Conservation (phyloP, 306 rosid genomes). For the Benincasa hispida region DNA sequence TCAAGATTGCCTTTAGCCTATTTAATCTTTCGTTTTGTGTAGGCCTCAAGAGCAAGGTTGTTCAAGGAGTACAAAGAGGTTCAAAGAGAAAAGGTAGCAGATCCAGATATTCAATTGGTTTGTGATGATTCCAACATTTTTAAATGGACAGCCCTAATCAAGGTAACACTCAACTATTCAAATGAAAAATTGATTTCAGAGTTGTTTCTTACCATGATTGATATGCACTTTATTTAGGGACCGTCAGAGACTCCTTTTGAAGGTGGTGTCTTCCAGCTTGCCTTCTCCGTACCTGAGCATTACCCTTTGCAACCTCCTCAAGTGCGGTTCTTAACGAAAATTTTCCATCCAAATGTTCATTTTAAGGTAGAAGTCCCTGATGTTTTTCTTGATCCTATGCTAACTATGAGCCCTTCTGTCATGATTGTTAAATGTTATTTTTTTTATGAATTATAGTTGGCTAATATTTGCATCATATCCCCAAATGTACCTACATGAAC, state of each 20-base stretch:
- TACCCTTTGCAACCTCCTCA: constrained; percentile 97
- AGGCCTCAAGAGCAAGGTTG: constrained; percentile 92
- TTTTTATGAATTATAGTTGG: neutral
- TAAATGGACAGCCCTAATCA: constrained; percentile 90
- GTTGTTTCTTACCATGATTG: neutral
- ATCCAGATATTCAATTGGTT: constrained; percentile 80
- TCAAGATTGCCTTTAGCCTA: too few relatives aligned
- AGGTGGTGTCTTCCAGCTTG: constrained; percentile 92
- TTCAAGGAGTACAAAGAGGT: constrained; percentile 98
- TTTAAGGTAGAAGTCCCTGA: constrained; percentile 48
- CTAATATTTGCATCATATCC: neutral
- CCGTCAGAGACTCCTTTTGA: constrained; percentile 97
- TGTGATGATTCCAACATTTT: constrained; percentile 92
- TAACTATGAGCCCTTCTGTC: neutral
- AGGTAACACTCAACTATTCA: constrained; percentile 24
- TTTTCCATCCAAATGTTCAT: constrained; percentile 97
- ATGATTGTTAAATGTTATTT: neutral
- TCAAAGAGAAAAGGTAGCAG: constrained; percentile 74
- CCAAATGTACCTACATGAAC: neutral
- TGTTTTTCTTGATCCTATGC: neutral
- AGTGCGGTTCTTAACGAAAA: constrained; percentile 93
- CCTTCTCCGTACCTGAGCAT: constrained; percentile 85
- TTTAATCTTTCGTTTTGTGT: neutral
- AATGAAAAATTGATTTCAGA: neutral
- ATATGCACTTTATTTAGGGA: constrained; percentile 35